Percentiles rank a stretch among this genome's conserved stretches.
These are phyloP conservation scores for Parietaria judaica DNA, from an alignment of 306 rosid genomes.

Conservation along the genomic window DNA sequence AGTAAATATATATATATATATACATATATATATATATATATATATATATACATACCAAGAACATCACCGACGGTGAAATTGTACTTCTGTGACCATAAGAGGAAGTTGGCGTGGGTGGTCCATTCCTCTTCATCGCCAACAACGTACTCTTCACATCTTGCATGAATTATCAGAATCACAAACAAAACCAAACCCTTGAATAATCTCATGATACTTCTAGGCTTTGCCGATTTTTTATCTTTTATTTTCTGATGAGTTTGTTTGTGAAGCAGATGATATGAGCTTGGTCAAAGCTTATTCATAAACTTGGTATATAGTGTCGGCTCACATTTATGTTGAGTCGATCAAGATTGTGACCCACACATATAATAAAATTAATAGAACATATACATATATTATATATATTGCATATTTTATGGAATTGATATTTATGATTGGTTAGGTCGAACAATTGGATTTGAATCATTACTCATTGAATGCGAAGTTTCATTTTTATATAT, in stretches of 20 bases:
- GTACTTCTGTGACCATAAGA: slow-evolving; percentile 21
- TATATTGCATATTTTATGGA: too few relatives aligned
- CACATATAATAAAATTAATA: too few relatives aligned
- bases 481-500: too few relatives aligned
- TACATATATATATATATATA: too few relatives aligned
- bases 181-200: neutral
- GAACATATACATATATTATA: too few relatives aligned
- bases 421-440: neutral
- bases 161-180: neutral
- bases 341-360: too few relatives aligned
- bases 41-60: slow-evolving; percentile 27
- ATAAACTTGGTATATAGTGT: neutral
- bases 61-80: slow-evolving; percentile 26
- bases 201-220: slow-evolving; percentile 7
- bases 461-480: slow-evolving; percentile 4
- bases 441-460: slow-evolving; percentile 7
- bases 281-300: neutral
- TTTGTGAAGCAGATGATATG: slow-evolving; percentile 3
- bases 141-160: slow-evolving; percentile 12
- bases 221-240: neutral
- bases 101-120: slow-evolving; percentile 21
- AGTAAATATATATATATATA: neutral
- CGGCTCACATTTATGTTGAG: too few relatives aligned
- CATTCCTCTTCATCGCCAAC: slow-evolving; percentile 36
- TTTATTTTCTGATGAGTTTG: neutral